These are phyloP conservation scores for Colletotrichum lini DNA, from an alignment of 2,329 filamentous ascomycete genomes.

Conservation along the genomic window DNA sequence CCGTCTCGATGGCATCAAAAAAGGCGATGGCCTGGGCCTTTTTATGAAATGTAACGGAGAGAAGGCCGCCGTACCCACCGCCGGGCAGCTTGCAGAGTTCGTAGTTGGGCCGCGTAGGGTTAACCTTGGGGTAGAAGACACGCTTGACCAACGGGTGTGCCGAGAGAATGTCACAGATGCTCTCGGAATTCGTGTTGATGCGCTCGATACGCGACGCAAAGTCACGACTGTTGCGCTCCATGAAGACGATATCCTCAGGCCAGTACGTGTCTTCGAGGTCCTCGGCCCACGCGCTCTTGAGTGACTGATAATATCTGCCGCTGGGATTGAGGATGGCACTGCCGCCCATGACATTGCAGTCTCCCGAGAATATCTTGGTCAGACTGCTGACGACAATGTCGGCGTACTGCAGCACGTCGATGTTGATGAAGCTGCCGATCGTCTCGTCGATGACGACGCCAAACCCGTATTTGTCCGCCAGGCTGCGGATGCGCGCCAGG, in stretches of 20 bases:
- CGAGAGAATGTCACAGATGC: slow-evolving; percentile 80
- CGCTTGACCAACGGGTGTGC: slow-evolving; percentile 76
- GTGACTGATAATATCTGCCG: slow-evolving; percentile 75
- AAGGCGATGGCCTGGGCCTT: slow-evolving; percentile 82
- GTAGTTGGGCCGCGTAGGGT: slow-evolving; percentile 78
- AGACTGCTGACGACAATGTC: slow-evolving; percentile 95
- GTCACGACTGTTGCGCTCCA: slow-evolving; percentile 96
- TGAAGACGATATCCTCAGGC: slow-evolving; percentile 93
- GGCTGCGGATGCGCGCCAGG: slow-evolving; percentile 80
- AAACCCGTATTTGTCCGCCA: slow-evolving; percentile 90
- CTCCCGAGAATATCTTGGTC: slow-evolving; percentile 97
- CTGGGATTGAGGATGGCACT: slow-evolving; percentile 76
- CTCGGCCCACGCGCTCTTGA: slow-evolving; percentile 76
- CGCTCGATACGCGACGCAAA: slow-evolving; percentile 86
- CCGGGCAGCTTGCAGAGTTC: slow-evolving; percentile 81
- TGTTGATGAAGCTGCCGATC: slow-evolving; percentile 95
- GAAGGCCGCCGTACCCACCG: slow-evolving; percentile 90
- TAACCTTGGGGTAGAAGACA: slow-evolving; percentile 90
- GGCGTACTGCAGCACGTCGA: slow-evolving; percentile 90
- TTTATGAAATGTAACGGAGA: slow-evolving; percentile 85
- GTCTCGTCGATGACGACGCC: slow-evolving; percentile 95
- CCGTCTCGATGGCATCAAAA: slow-evolving; percentile 87
- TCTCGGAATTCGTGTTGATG: slow-evolving; percentile 88
- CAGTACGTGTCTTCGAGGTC: slow-evolving; percentile 93
- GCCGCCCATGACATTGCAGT: slow-evolving; percentile 98